phyloP scores from a whole-genome alignment of 139 green algal genomes.

The Zygnema cylindricum region DNA sequence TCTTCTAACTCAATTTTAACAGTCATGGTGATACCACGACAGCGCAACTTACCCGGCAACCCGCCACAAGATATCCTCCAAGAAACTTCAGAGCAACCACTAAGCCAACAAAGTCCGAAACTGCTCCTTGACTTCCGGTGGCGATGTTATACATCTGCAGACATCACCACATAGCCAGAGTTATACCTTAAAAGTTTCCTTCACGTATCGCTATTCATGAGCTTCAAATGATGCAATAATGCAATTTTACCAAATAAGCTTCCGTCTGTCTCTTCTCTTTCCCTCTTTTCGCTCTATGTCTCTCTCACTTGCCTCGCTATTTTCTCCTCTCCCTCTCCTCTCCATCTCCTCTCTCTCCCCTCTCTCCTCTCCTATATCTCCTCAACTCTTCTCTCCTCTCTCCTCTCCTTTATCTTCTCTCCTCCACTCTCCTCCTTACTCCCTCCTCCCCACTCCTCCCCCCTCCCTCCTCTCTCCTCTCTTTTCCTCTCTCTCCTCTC shows the following conservation, averaged over 20 bases:
- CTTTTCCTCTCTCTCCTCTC: not conserved
- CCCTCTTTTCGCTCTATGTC: not conserved
- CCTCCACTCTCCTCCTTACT: not conserved
- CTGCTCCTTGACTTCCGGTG: too few relatives aligned
- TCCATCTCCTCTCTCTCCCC: not conserved
- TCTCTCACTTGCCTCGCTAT: not conserved
- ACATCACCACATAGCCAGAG: not conserved
- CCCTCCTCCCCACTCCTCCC: slow-evolving; percentile 14
- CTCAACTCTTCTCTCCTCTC: not conserved
- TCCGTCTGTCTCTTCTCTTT: not conserved
- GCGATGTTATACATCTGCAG: not conserved
- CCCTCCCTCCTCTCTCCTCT: not conserved
- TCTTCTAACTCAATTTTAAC: too few relatives aligned
- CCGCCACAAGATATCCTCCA: too few relatives aligned
- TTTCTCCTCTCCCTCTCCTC: not conserved
- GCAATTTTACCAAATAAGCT: not conserved
- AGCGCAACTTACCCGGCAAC: too few relatives aligned
- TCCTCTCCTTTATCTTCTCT: not conserved
- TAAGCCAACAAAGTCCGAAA: too few relatives aligned
- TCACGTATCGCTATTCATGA: not conserved
- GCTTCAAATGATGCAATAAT: too few relatives aligned
- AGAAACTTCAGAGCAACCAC: too few relatives aligned
- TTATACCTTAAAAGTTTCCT: not conserved
- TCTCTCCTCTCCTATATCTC: not conserved
- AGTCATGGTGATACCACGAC: too few relatives aligned